Evolutionary conservation across 805 yeast genomes (phyloP).

Genomic region (Candida boleticola): DNA sequence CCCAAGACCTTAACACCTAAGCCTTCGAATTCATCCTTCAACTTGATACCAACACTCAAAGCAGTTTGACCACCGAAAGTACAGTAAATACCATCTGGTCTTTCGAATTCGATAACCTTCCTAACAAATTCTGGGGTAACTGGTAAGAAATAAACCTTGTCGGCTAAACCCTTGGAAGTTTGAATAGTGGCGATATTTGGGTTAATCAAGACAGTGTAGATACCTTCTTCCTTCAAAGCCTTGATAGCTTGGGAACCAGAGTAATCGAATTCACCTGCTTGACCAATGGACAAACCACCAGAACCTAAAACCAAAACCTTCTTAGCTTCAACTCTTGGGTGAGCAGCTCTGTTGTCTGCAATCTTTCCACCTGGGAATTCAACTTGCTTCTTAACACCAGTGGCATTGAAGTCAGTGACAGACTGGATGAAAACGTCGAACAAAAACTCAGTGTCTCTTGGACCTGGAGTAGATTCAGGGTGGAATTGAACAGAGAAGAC

Average conservation of each 20-base stretch:
- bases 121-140: constrained; percentile 96
- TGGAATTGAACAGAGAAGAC: constrained; percentile 98
- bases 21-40: constrained; percentile 91
- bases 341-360: constrained; percentile 70
- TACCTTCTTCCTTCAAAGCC: constrained; percentile 97
- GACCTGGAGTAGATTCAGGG: constrained; percentile 99
- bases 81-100: constrained; percentile 94
- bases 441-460: constrained; percentile 96
- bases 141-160: constrained; percentile 96
- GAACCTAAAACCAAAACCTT: constrained; percentile 94
- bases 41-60: constrained; percentile 87
- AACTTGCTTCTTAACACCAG: constrained; percentile 66
- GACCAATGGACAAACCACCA: constrained; percentile 98
- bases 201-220: constrained; percentile 91
- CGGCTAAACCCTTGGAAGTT: constrained; percentile 97
- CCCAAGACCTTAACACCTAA: constrained; percentile 95
- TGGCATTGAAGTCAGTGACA: constrained; percentile 61
- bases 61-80: constrained; percentile 99
- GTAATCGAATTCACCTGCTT: constrained; percentile 99
- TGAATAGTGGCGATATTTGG: constrained; percentile 99
- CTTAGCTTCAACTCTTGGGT: constrained; percentile 80
- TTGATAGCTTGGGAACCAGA: constrained; percentile 99
- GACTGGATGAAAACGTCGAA: constrained; percentile 90
- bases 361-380: constrained; percentile 86
- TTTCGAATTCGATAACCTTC: constrained; percentile 90